These are phyloP conservation scores for Colletotrichum magnum DNA, from an alignment of 2,329 filamentous ascomycete species.

Conservation along the genomic window DNA sequence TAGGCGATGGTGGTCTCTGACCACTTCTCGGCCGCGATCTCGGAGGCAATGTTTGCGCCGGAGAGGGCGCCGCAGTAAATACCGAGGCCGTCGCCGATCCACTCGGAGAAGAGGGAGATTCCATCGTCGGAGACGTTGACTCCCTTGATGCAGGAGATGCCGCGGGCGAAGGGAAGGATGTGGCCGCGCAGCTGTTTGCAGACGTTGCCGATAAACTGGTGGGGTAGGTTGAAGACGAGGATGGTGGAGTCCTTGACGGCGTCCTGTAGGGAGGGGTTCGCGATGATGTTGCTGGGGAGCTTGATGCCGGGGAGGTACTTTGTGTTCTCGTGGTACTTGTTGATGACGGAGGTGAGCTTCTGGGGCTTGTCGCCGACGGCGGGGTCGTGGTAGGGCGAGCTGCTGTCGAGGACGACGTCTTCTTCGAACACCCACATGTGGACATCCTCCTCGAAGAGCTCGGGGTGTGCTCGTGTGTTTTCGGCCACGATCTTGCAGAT, in stretches of 20 bases:
- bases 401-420: conserved; percentile 80
- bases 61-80: conserved; percentile 98
- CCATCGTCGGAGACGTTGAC: conserved; percentile 91
- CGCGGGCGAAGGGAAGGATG: conserved; percentile 91
- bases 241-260: conserved; percentile 89
- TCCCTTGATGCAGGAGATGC: conserved; percentile 98
- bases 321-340: conserved; percentile 93
- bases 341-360: conserved; percentile 93
- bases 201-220: conserved; percentile 93
- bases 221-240: conserved; percentile 95
- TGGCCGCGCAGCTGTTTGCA: conserved; percentile 89
- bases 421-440: conserved; percentile 99
- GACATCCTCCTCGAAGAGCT: conserved; percentile 88
- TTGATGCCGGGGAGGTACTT: conserved; percentile 95
- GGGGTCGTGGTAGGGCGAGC: conserved; percentile 80
- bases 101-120: conserved; percentile 92
- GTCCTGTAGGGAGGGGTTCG: conserved; percentile 84
- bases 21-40: conserved; percentile 96
- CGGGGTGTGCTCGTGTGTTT: conserved; percentile 83
- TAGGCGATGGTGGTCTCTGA: conserved; percentile 98
- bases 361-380: conserved; percentile 76
- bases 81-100: conserved; percentile 89
- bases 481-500: conserved; percentile 98
- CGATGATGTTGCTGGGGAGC: conserved; percentile 86
- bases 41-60: conserved; percentile 95